These are phyloP conservation scores for Eutypella sp. DNA, from an alignment of 2,329 filamentous ascomycete species.

Conservation along the genomic window DNA sequence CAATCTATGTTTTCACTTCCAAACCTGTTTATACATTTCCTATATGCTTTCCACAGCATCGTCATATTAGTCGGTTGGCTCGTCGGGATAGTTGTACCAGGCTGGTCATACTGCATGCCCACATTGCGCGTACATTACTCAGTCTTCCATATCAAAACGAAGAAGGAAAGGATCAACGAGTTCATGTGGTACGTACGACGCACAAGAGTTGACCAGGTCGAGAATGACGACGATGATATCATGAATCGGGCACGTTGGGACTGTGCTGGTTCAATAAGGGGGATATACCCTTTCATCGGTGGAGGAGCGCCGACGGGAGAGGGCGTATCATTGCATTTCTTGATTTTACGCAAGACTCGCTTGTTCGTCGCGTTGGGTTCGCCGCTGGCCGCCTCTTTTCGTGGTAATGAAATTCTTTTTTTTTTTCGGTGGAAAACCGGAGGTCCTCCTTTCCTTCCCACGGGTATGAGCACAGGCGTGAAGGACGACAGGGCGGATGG, in stretches of 20 bases:
- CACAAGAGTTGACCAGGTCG: not conserved
- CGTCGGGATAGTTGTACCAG: not conserved
- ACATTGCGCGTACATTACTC: not conserved
- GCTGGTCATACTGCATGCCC: not conserved
- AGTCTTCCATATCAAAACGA: not conserved
- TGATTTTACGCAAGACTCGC: not conserved
- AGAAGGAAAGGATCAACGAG: not conserved
- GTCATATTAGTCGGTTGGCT: not conserved
- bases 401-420: not conserved
- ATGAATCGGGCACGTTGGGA: not conserved
- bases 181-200: not conserved
- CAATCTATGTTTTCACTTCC: conserved; percentile 17
- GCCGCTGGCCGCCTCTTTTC: not conserved
- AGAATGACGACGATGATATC: not conserved
- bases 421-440: not conserved
- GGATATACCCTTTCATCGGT: not conserved
- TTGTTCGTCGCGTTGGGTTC: not conserved
- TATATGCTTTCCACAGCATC: conserved; percentile 9
- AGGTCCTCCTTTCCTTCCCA: not conserved
- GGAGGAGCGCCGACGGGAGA: not conserved
- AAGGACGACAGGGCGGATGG: no score
- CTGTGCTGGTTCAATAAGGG: not conserved
- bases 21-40: conserved; percentile 9
- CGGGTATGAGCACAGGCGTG: not conserved
- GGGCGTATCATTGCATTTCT: not conserved